Evolutionary conservation across 2,329 filamentous ascomycete genomes (phyloP), one percentile per base, ranked within the genome.

Genomic region (Coniochaeta sp.): DNA sequence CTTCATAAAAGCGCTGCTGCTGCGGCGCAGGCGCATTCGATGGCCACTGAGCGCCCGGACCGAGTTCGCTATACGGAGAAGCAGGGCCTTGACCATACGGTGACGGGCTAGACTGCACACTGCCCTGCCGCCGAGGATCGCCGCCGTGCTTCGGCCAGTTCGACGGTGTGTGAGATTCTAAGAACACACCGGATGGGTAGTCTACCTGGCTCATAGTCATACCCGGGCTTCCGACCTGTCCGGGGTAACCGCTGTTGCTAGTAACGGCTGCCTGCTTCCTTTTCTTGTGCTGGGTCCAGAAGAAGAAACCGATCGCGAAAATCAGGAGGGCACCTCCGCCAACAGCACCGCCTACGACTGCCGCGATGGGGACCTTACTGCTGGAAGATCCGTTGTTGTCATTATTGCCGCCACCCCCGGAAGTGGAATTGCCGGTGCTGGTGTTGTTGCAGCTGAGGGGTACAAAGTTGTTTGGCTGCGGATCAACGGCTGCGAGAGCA

Each of bases 381-480:
- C 14, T 16, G 10, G 46, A 48, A 6, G 46, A 12, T n/a, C 24
- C 3, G 28, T n/a, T 48, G 31, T 5, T 33, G 31, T n/a, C n/a
- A n/a, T n/a, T n/a, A n/a, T n/a, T n/a, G n/a, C n/a, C n/a, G n/a
- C n/a, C n/a, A n/a, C n/a, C n/a, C n/a, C 12, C 27, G 12, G 6
- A 6, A 12, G 6, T 12, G 12, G 27, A 30, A 12, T 30, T 24
- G 38, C 38, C 12, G 20, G 22, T n/a, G 45, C 22, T 22, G n/a
- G 20, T 22, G 9, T 16, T 42, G 38, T n/a, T 26, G 38, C 38
- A 42, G 38, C 38, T 22, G 10, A 42, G 22, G 8, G 50, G 9
- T 1, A 49, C 32, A 33, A 49, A 52, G n/a, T 46, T 50, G 35
- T 52, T 47, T 2, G 45, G 26, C 22, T 49, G 26, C 24, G 51